Percentiles rank a stretch among this genome's conserved stretches.
Evolutionary conservation across 2,329 filamentous ascomycete genomes (phyloP).

Genomic region (Alternaria conjuncta): DNA sequence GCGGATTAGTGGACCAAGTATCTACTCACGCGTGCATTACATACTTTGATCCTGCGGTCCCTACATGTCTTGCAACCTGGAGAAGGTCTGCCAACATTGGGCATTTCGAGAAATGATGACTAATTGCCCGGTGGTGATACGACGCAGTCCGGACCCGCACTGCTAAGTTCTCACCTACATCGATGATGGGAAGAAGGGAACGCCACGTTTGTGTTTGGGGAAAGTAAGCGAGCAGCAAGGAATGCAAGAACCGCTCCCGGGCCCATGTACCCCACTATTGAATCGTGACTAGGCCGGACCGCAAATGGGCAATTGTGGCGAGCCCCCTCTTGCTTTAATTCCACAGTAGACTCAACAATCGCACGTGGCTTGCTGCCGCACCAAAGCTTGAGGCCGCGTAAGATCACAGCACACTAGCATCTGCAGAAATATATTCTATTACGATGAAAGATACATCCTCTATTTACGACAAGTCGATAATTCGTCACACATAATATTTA

Average conservation of each 20-base stretch:
- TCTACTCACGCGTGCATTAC: background rate
- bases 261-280: background rate
- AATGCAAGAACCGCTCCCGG: background rate
- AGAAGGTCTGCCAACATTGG: conserved; percentile 41
- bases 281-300: background rate
- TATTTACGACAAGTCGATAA: background rate
- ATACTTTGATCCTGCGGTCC: conserved; percentile 41
- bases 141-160: background rate
- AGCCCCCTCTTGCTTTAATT: background rate
- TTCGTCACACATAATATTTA: conserved; percentile 3
- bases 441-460: background rate
- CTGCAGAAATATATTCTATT: background rate
- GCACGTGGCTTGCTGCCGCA: background rate
- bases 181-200: background rate
- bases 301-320: background rate
- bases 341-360: background rate
- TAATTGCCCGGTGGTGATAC: background rate
- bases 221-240: background rate
- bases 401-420: background rate
- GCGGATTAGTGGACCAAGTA: background rate
- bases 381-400: background rate
- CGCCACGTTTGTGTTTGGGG: background rate
- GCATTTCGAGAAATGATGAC: conserved; percentile 22
- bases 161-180: conserved; percentile 2
- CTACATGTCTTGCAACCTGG: conserved; percentile 42